phyloP scores from a whole-genome alignment of 192 early-diverging fungal genomes.

The Podila epigama region DNA sequence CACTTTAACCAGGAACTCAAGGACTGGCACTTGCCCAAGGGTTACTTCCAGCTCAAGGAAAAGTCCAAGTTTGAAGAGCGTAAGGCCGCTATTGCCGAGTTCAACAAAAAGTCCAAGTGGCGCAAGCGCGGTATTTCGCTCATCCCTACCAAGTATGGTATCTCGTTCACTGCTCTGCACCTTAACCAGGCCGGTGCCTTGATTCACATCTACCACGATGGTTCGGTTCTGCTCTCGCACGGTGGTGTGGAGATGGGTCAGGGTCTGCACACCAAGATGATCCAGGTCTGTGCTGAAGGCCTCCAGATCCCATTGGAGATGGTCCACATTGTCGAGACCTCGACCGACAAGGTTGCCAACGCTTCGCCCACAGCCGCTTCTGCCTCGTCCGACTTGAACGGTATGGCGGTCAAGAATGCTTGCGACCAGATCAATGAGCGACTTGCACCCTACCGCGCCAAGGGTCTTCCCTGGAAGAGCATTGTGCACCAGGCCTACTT shows the following conservation, averaged over 20 bases:
- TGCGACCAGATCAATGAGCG: constrained; percentile 77
- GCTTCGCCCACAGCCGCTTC: constrained; percentile 83
- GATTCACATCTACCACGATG: constrained; percentile 87
- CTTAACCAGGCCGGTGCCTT: constrained; percentile 87
- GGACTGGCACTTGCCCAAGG: constrained; percentile 74
- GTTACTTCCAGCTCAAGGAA: constrained; percentile 73
- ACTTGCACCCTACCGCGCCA: constrained; percentile 73
- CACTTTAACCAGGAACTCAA: constrained; percentile 72
- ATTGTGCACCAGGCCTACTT: constrained; percentile 73
- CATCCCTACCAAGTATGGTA: constrained; percentile 87
- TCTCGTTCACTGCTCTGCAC: constrained; percentile 76
- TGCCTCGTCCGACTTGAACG: constrained; percentile 82
- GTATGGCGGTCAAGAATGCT: constrained; percentile 80
- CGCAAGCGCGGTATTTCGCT: constrained; percentile 82
- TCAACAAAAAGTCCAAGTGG: constrained; percentile 74
- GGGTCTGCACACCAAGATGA: constrained; percentile 90
- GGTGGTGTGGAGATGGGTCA: constrained; percentile 95
- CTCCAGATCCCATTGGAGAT: constrained; percentile 72
- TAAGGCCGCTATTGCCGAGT: constrained; percentile 65
- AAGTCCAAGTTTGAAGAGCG: constrained; percentile 61
- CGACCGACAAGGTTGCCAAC: constrained; percentile 81
- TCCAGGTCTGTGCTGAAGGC: constrained; percentile 83
- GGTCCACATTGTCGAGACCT: constrained; percentile 71
- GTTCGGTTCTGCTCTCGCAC: constrained; percentile 81
- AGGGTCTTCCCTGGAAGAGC: constrained; percentile 55